Percentiles rank a stretch among this genome's conserved stretches.
phyloP scores from a whole-genome alignment of 1,284 basidiomycete species.

The Heterobasidion occidentale region DNA sequence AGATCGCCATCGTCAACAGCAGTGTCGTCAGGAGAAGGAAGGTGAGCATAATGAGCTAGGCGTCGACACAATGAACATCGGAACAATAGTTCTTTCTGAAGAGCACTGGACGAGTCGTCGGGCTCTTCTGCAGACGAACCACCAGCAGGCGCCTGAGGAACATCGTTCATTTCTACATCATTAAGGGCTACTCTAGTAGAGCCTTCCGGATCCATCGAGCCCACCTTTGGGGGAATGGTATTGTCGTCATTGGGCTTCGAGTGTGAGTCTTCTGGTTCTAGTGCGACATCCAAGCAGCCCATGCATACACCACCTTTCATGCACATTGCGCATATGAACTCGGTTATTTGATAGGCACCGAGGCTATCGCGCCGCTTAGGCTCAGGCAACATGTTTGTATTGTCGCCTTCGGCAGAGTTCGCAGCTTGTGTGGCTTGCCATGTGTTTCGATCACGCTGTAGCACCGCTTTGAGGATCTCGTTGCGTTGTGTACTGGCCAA shows the following conservation, averaged over 20 bases:
- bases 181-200: constrained; percentile 1
- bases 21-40: constrained; percentile 38
- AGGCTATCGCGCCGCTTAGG: constrained; percentile 29
- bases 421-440: constrained; percentile 25
- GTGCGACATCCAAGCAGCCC: constrained; percentile 55
- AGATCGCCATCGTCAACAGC: constrained; percentile 26
- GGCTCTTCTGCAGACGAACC: constrained; percentile 1
- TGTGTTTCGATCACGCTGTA: constrained; percentile 38
- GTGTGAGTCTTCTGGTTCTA: constrained; percentile 32
- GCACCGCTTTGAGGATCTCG: constrained; percentile 63
- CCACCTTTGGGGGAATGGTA: background rate
- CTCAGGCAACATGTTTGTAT: constrained; percentile 21
- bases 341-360: constrained; percentile 53
- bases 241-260: background rate
- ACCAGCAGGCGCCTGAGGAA: constrained; percentile 8
- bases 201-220: background rate
- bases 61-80: constrained; percentile 78
- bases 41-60: constrained; percentile 71
- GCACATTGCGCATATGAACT: constrained; percentile 76
- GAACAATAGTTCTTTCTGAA: constrained; percentile 51
- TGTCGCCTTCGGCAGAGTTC: constrained; percentile 6
- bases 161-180: constrained; percentile 26
- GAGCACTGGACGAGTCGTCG: constrained; percentile 6
- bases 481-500: constrained; percentile 57
- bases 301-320: constrained; percentile 72